A percentile compares a stretch with the other conserved stretches of the same genome.
phyloP scores from a whole-genome alignment of 2,329 filamentous ascomycete species.

The Talaromyces islandicus region DNA sequence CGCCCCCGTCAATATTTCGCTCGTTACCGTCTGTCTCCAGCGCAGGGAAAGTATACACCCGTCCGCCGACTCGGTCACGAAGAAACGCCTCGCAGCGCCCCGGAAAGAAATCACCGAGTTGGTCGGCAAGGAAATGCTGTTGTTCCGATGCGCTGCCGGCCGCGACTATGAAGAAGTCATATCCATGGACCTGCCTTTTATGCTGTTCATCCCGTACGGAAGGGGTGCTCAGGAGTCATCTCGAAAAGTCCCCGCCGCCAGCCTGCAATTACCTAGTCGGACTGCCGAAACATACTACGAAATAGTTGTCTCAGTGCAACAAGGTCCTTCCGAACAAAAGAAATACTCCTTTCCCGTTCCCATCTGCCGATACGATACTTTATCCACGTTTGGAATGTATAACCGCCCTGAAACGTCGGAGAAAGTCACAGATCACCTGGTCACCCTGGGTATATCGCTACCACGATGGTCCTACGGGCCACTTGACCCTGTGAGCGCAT shows the following conservation, averaged over 20 bases:
- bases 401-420: conserved; percentile 89
- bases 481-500: conserved; percentile 89
- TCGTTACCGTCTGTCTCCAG: conserved; percentile 90
- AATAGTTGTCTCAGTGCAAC: conserved; percentile 90
- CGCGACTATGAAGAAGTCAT: conserved; percentile 84
- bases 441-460: conserved; percentile 84
- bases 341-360: conserved; percentile 90
- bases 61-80: conserved; percentile 86
- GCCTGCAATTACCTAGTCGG: conserved; percentile 79
- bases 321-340: conserved; percentile 78
- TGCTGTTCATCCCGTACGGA: conserved; percentile 94
- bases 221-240: conserved; percentile 86
- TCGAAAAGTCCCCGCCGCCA: conserved; percentile 83
- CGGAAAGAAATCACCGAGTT: conserved; percentile 86
- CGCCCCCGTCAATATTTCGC: conserved; percentile 81
- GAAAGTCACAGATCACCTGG: conserved; percentile 79
- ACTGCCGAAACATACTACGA: conserved; percentile 98
- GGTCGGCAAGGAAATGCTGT: conserved; percentile 89
- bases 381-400: conserved; percentile 99
- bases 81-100: conserved; percentile 83
- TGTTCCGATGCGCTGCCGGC: conserved; percentile 80
- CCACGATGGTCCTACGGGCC: conserved; percentile 96
- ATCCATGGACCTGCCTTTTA: conserved; percentile 94
- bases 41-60: conserved; percentile 95
- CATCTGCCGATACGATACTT: conserved; percentile 86